Evolutionary conservation across 345 rosid species (phyloP).

Genomic region (Erucastrum elatum): DNA sequence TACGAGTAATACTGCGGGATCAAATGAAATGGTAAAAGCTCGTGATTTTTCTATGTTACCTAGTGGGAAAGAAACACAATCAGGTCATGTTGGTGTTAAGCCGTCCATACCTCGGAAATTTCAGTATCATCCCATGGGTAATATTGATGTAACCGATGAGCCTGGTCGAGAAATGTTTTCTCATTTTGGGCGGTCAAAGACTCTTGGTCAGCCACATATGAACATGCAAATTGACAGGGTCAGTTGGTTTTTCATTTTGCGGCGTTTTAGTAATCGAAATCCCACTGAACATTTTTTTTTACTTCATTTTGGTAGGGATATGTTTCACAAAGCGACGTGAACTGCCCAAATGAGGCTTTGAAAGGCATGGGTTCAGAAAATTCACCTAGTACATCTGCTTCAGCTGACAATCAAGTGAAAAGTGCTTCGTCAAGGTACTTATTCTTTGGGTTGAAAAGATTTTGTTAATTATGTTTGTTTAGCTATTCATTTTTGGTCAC

Average conservation of each 20-base stretch:
- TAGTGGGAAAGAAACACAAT: slow-evolving; percentile 18
- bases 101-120: slow-evolving; percentile 60
- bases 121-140: slow-evolving; percentile 96
- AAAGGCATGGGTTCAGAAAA: slow-evolving; percentile 47
- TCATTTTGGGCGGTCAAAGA: slow-evolving; percentile 46
- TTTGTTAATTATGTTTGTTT: neutral
- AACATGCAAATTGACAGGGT: slow-evolving; percentile 54
- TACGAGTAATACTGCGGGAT: slow-evolving; percentile 46
- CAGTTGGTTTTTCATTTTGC: slow-evolving; percentile 29
- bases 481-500: too few species aligned
- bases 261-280: neutral
- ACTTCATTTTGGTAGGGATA: slow-evolving; percentile 39
- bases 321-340: slow-evolving; percentile 45
- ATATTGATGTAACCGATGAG: slow-evolving; percentile 57
- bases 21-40: slow-evolving; percentile 51
- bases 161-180: slow-evolving; percentile 42
- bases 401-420: slow-evolving; percentile 47
- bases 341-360: slow-evolving; percentile 41
- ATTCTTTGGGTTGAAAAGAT: slow-evolving; percentile 7
- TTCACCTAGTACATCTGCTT: slow-evolving; percentile 45
- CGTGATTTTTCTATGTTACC: slow-evolving; percentile 37
- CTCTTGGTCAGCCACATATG: slow-evolving; percentile 44
- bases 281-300: slow-evolving; percentile 18
- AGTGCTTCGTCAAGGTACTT: slow-evolving; percentile 55
- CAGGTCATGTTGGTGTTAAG: slow-evolving; percentile 45